These are phyloP conservation scores for Aspergillus costaricaensis DNA, from an alignment of 2,329 filamentous ascomycete species.

Conservation along the genomic window DNA sequence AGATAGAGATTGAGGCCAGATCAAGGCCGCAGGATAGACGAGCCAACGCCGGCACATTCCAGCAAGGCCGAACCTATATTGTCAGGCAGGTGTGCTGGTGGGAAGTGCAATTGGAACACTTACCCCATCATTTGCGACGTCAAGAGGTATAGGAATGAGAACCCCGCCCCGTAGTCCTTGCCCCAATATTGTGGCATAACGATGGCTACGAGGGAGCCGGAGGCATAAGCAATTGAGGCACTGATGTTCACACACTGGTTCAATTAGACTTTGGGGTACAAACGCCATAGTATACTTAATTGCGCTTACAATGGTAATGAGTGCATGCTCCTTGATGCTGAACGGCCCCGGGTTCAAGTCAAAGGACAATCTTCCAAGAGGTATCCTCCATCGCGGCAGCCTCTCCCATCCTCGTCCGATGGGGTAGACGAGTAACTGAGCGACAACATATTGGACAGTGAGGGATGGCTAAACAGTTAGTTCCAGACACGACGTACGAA, in stretches of 20 bases:
- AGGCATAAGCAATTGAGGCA: conserved; percentile 28
- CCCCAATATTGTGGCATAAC: conserved; percentile 39
- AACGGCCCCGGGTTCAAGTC: conserved; percentile 26
- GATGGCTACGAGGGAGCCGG: conserved; percentile 35
- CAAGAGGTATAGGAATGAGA: conserved; percentile 36
- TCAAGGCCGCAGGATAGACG: conserved; percentile 24
- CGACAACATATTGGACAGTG: conserved; percentile 26
- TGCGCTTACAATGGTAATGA: conserved; percentile 26
- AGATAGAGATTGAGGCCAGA: conserved; percentile 25
- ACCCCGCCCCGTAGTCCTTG: conserved; percentile 34
- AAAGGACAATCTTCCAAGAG: conserved; percentile 22
- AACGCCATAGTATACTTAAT: too few species aligned
- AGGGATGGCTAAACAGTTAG: conserved; percentile 22
- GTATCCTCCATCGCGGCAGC: conserved; percentile 26
- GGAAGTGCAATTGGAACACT: neutral
- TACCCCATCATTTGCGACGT: conserved; percentile 36
- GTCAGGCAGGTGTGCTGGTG: neutral
- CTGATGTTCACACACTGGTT: conserved; percentile 34
- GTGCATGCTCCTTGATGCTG: conserved; percentile 27
- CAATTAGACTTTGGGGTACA: neutral
- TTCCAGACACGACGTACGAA: neutral
- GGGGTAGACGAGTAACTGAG: conserved; percentile 25
- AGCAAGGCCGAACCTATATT: conserved; percentile 23
- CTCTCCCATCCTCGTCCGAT: conserved; percentile 27
- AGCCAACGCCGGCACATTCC: conserved; percentile 25